Evolutionary conservation across 768 basidiomycete species (phyloP), one percentile per base, ranked within the genome.

Genomic region (Boletus vermiculosoides): DNA sequence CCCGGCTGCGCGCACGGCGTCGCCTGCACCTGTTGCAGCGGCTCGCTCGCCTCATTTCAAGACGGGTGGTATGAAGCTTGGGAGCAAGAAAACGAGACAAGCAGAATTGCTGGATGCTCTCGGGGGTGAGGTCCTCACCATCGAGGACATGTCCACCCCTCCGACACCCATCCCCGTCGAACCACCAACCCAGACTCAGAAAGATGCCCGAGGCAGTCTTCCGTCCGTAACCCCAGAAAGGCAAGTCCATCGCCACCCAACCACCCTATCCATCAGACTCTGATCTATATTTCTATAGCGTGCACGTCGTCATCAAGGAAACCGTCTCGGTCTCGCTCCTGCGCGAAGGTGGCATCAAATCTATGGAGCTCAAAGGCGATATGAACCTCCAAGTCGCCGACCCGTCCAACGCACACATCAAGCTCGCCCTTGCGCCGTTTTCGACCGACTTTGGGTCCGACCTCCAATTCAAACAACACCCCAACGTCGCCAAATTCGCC

Each of bases 381-480:
- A 90, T 98, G 85, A 94, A 94, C 71, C 81, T 98, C 34, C 84
- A 86, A 50, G 88, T 98, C 58, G 76, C 89, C 15, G 93, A 95
- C 57, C 73, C 90, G 0, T 77, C 83, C n/a, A 73, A 83, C 22
- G 81, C 90, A 4, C 86, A 88, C 58, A 73, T 97, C 67, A 83
- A 83, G 48, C 77, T 98, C 54, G 75, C 78, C 16, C 82, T 98
- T 23, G 74, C 80, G 0, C 74, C 83, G 0, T 74, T 83, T 18
- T 73, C 82, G 15, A 76, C 78, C 12, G 82, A 85, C 59, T 82
- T 87, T 55, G 85, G 80, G 54, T 82, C 81, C 49, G 86, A 82
- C 39, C 74, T 98, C 42, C 94, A 96, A 71, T 97, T 96, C 82
- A 98, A 98, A 74, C 94, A 97, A 63, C 97, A 98, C 66, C 96